Percentiles rank a stretch among this genome's conserved stretches.
Conservation (phyloP, 306 rosid genomes). For the Cucurbita pepo region DNA sequence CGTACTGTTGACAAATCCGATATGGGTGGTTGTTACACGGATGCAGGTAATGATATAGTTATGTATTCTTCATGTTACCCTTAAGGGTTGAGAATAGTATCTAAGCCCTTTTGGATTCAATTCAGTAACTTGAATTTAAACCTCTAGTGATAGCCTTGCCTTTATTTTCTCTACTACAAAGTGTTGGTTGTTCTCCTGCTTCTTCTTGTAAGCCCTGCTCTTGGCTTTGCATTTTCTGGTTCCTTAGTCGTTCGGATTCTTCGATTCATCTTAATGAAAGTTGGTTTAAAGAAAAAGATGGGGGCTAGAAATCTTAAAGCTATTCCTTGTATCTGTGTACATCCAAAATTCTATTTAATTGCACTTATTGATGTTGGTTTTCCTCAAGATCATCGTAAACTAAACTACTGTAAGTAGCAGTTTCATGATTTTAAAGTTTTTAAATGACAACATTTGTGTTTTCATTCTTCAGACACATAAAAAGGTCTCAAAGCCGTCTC, state of each 20-base stretch:
- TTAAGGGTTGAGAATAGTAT: background rate
- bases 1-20: constrained; percentile 83
- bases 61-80: background rate
- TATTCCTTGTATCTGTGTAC: background rate
- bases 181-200: background rate
- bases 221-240: background rate
- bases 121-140: background rate
- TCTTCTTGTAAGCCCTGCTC: background rate
- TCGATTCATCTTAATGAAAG: background rate
- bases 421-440: background rate
- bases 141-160: background rate
- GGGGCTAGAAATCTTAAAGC: background rate
- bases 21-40: constrained; percentile 86
- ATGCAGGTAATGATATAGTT: constrained; percentile 56
- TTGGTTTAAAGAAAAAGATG: background rate
- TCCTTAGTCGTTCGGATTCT: background rate
- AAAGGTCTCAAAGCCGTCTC: constrained; percentile 29
- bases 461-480: constrained; percentile 46
- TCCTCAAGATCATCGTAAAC: too few relatives aligned
- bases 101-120: background rate
- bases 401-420: background rate
- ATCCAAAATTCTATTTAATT: background rate
- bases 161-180: background rate
- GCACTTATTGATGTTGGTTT: too few relatives aligned
- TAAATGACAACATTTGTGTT: background rate